Evolutionary conservation across 2,329 filamentous ascomycete species (phyloP), one percentile per base, ranked within the genome.

Genomic region (Mycosphaerelloides madeirae): DNA sequence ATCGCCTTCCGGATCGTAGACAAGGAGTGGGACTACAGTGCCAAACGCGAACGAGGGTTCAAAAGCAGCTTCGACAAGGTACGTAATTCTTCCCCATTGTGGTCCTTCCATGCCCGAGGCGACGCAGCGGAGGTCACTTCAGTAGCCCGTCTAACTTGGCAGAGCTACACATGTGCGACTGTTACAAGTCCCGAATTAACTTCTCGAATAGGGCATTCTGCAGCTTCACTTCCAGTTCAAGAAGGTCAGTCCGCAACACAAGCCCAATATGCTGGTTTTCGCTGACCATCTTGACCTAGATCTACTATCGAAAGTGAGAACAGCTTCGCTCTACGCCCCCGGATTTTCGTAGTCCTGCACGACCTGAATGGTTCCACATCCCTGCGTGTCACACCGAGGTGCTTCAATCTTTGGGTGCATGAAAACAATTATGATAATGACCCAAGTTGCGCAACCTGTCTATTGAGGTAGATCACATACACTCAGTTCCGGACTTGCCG

Each of bases 151-250:
- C 6, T 25, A 9, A 5, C 22, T 25, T 9, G 22, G 22, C 22
- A 25, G 22, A 9, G 22, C 22, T 25, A 25, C 22, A 25, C 22
- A 25, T 25, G 22, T 25, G 22, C 22, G 22, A 25, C 22, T 25
- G 22, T 25, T 38, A 20, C 46, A 33, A 46, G 45, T 38, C 28
- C 31, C 44, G 48, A 48, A 50, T 61, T 68, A 58, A 69, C 57
- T 46, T 57, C 41, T 56, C 48, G 48, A 37, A 54, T 63, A 94
- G 87, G 91, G 91, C 41, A 95, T 97, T 58, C 73, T 98, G 46
- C 90, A 96, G 70, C 78, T 98, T 46, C 91, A 97, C 66, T 98
- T 98, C 66, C 90, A 96, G 67, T 96, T 97, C 76, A 98, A 97
- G 69, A 95, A 95, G 81, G 89, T 94, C 68, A 58, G 56, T 54